Conservation (phyloP, 1,284 basidiomycete genomes). For the Ceratobasidium sp. region DNA sequence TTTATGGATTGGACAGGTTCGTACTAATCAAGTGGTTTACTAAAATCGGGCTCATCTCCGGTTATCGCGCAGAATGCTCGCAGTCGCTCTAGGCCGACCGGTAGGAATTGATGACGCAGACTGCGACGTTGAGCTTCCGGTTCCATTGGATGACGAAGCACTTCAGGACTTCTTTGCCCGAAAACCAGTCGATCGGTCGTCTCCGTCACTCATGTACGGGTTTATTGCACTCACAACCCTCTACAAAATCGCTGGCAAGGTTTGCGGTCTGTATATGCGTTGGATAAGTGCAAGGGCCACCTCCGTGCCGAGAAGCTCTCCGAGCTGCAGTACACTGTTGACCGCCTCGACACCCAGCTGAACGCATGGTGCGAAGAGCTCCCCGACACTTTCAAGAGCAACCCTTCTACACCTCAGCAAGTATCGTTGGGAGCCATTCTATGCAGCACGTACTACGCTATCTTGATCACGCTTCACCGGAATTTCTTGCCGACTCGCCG, state of each 20-base stretch:
- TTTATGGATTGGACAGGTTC: constrained; percentile 75
- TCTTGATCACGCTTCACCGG: constrained; percentile 86
- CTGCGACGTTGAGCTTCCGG: constrained; percentile 81
- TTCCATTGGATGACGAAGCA: constrained; percentile 79
- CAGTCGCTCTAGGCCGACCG: constrained; percentile 82
- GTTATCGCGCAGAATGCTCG: constrained; percentile 70
- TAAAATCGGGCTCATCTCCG: background rate
- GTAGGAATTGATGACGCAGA: constrained; percentile 80
- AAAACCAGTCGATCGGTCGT: constrained; percentile 42
- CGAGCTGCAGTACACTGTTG: constrained; percentile 76
- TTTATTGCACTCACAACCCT: constrained; percentile 76
- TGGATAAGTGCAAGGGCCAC: constrained; percentile 63
- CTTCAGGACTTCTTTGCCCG: constrained; percentile 70
- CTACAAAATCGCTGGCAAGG: constrained; percentile 78
- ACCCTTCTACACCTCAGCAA: constrained; percentile 73
- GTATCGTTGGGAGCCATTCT: constrained; percentile 85
- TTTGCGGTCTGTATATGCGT: constrained; percentile 81
- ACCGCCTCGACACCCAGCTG: constrained; percentile 75
- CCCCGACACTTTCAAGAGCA: constrained; percentile 73
- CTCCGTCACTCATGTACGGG: constrained; percentile 78
- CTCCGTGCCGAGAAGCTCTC: constrained; percentile 75
- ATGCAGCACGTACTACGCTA: constrained; percentile 75
- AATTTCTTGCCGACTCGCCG: constrained; percentile 76
- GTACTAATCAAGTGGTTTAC: background rate
- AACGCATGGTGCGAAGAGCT: constrained; percentile 82